Evolutionary conservation across 139 green algal species (phyloP), one percentile per base, ranked within the genome.

Genomic region (Nannochloris sp.): DNA sequence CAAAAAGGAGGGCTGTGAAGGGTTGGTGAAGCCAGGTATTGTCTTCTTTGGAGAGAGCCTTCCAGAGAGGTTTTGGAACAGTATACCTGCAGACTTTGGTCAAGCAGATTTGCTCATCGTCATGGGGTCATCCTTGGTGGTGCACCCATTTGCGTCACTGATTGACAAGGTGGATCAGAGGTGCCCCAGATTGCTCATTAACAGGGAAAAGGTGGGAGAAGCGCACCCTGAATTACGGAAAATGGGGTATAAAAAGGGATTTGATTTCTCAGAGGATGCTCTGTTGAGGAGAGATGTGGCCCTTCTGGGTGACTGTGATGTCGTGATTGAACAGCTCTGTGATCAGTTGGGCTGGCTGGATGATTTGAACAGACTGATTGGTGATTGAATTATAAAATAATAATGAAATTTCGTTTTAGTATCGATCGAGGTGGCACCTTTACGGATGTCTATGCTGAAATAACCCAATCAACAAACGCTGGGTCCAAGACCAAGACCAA

Each of bases 401-500:
- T 53, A 11, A 53, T 28, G 25, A 20, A 59, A 23, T 75, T 73
- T 48, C 8, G 45, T 3, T 95, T 97, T 58, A 90, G 80, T 8
- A 94, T 99, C n/a, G 93, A 99, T 63, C 70, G 93, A 2, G 93
- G 93, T 6, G 93, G 93, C 14, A 98, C 93, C 0, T 99, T 99
- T 74, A 99, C 93, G 2, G 93, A 99, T 58, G 83, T 99, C 0
- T 97, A 91, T 64, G 92, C 91, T 0, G 82, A 96, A 79, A 88
- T 70, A 89, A 49, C 4, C 48, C 33, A 40, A 40, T 2, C 33
- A 40, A 11, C 5, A 28, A 59, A 69, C 45, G 58, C 8, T 8
- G 11, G 25, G 1, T 20, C n/a, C 8, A 67, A 67, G 3, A 26
- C 6, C 25, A 40, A 0, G 9, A 10, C 26, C 6, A 29, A 55